These are phyloP conservation scores for Tephrocybe sp. DNA, from an alignment of 768 basidiomycete species.

Conservation along the genomic window DNA sequence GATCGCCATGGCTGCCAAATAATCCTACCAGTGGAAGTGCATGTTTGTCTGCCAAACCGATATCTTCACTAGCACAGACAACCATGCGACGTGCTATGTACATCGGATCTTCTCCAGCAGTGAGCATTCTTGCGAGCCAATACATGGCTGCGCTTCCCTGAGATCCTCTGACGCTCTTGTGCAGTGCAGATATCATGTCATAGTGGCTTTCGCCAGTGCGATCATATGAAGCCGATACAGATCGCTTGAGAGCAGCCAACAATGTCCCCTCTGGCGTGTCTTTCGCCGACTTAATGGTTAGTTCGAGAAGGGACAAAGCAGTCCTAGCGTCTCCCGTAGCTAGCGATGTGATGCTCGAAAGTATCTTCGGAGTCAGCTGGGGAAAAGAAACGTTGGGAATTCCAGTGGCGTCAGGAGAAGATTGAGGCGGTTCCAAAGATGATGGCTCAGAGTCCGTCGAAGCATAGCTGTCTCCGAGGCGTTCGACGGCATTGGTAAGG, in stretches of 20 bases:
- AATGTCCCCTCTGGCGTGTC: conserved; percentile 46
- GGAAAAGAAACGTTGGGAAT: conserved; percentile 21
- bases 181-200: conserved; percentile 83
- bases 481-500: conserved; percentile 50
- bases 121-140: conserved; percentile 85
- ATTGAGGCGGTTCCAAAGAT: conserved; percentile 11
- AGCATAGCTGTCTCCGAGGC: conserved; percentile 15
- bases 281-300: conserved; percentile 50
- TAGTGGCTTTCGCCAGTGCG: conserved; percentile 75
- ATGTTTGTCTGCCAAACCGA: conserved; percentile 78
- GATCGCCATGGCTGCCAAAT: background rate
- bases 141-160: conserved; percentile 81
- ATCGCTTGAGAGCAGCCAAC: conserved; percentile 56
- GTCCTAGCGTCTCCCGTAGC: conserved; percentile 74
- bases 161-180: conserved; percentile 80
- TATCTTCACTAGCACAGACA: conserved; percentile 84
- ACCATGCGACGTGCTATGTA: conserved; percentile 74
- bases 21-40: conserved; percentile 68
- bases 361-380: conserved; percentile 46
- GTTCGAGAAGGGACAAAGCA: conserved; percentile 75
- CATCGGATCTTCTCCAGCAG: conserved; percentile 78
- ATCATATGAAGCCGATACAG: conserved; percentile 70
- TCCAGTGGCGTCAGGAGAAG: conserved; percentile 17
- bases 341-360: conserved; percentile 50
- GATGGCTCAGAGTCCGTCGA: conserved; percentile 2